Base-by-base conservation (phyloP, 257 asterid species). In the Primulina eburnea region DNA sequence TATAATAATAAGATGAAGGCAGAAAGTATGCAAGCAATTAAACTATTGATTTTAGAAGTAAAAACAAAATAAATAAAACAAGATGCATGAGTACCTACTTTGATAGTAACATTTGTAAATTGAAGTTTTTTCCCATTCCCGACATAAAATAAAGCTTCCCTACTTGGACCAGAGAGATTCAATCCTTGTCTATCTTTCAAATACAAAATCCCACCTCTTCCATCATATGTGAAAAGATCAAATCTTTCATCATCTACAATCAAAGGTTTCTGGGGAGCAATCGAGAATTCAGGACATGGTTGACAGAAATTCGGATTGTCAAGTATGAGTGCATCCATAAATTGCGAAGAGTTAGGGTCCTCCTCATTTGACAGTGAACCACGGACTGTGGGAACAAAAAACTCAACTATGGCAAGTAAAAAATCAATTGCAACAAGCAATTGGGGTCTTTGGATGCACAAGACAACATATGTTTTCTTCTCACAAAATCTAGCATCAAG, bases 401-500 rank as follows among this genome's bases (percentile, higher is more conserved):
- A 93, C 84, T 90, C 97, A 61, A 78, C 96, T 74, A 93, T 68
- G 55, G 89, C 97, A 69, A 89, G 91, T 82, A 90, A 76, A 85
- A 93, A 93, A 74, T 93, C 99, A 68, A 93, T 92, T 64, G 99
- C 95, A 56, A 93, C 99, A 68, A 93, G 96, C 84, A 93, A 72
- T 75, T 86, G 97, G 26, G 99, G 99, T 88, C 99, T 88, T 83
- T 93, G 99, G 81, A 93, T 89, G 84, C 92, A 83, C 75, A 93
- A 77, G 80, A 90, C 86, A 65, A 90, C 52, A 73, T 64, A 76
- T 28, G 91, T 90, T 32, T 88, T 87, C 69, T 79, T 71, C 75
- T 85, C 90, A 77, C 63, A 20, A 72, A 90, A 86, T 80, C 65
- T 90, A 80, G 91, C 95, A 86, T 93, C 97, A 74, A 93, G 85